Evolutionary conservation across 179 eudicot genomes (phyloP), one percentile per base, ranked within the genome.

Genomic region (Camellia oleifera): DNA sequence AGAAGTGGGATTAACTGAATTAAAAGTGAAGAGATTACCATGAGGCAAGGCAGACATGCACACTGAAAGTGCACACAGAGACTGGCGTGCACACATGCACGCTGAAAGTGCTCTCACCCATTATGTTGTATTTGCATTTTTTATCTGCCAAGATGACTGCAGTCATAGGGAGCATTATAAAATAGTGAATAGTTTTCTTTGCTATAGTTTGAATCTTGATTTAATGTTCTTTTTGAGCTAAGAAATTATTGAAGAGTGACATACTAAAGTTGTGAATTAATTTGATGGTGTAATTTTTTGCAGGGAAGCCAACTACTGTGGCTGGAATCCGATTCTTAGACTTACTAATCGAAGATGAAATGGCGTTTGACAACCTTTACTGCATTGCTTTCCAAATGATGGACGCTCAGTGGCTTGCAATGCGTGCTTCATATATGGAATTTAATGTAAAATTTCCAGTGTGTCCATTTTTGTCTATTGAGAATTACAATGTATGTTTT

Each of bases 361-460:
- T 86, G 93, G 97, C 98, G 57, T 94, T 97, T 79, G 99, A 97
- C 82, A 85, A 87, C 78, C 97, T 97, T 63, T 97, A 81, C 77
- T 97, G 98, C 79, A 85, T 97, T 26, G 95, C 99, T 71, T 97
- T 94, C 74, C 84, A 85, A 79, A 85, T 97, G 91, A 87, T 97
- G 97, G 99, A 97, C n/a, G 97, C 97, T 23, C 98, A 94, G 81
- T 96, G 99, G 99, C 98, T 96, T 65, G 98, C 96, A 45, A 92
- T 87, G 79, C 97, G 94, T 66, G 99, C 99, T 56, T 91, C 99
- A 17, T 97, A 97, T 81, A 97, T 97, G 99, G 92, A 97, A 82
- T 97, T 97, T 58, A 97, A 97, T 69, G 98, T 97, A 74, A 85
- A n/a, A 11, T 23, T 15, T 40, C 40, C 64, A 11, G 5, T 11